These are phyloP conservation scores for Sequoia sempervirens DNA, from an alignment of 75 land plant species.

Conservation along the genomic window DNA sequence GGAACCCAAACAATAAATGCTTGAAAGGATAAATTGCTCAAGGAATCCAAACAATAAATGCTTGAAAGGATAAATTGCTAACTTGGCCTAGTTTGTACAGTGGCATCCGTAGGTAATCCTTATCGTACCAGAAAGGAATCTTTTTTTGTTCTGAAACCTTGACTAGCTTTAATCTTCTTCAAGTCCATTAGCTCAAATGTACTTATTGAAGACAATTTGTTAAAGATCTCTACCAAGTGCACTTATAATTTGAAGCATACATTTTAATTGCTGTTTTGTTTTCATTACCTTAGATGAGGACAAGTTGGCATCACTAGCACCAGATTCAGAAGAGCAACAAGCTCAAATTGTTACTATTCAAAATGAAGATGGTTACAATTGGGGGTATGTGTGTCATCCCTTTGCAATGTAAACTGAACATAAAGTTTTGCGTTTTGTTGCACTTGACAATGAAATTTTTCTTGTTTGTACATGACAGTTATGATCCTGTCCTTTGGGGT, in stretches of 20 bases:
- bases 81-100: neutral
- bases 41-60: neutral
- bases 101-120: neutral
- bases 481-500: slow-evolving; percentile 94
- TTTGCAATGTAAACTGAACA: neutral
- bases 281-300: slow-evolving; percentile 33
- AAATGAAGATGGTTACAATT: slow-evolving; percentile 86
- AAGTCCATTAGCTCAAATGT: neutral
- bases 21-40: neutral
- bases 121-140: neutral
- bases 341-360: slow-evolving; percentile 64
- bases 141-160: neutral
- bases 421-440: neutral
- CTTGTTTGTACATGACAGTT: slow-evolving; percentile 33
- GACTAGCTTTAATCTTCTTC: neutral
- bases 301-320: slow-evolving; percentile 46
- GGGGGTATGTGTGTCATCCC: slow-evolving; percentile 59
- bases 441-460: neutral
- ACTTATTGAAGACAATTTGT: neutral
- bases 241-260: neutral
- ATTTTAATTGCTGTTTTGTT: neutral
- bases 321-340: slow-evolving; percentile 89
- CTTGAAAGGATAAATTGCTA: neutral
- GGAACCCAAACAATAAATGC: neutral
- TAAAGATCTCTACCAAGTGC: neutral